Evolutionary conservation across 805 yeast genomes (phyloP).

Genomic region (Kuraishia floccosa): DNA sequence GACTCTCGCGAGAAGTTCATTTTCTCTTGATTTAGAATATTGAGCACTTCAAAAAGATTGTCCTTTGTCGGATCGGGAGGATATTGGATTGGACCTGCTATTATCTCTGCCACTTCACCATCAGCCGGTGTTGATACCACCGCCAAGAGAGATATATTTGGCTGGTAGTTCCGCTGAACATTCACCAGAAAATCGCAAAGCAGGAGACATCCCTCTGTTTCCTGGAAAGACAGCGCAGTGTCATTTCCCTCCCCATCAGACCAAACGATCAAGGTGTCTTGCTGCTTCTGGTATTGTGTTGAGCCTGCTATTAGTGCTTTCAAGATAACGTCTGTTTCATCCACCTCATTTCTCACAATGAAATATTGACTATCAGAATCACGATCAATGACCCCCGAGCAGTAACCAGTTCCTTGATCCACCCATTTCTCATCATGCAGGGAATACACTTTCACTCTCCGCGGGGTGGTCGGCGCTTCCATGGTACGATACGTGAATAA

Average conservation of each 20-base stretch:
- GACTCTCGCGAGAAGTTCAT: slow-evolving; percentile 54
- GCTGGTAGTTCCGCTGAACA: slow-evolving; percentile 52
- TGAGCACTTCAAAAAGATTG: slow-evolving; percentile 42
- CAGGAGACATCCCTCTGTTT: slow-evolving; percentile 77
- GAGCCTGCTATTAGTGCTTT: slow-evolving; percentile 60
- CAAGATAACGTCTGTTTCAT: slow-evolving; percentile 46
- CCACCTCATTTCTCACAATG: slow-evolving; percentile 61
- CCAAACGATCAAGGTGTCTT: slow-evolving; percentile 92
- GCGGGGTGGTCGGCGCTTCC: slow-evolving; percentile 27
- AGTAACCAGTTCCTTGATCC: slow-evolving; percentile 88
- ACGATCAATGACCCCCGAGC: slow-evolving; percentile 54
- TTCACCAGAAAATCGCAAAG: slow-evolving; percentile 71
- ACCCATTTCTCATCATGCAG: slow-evolving; percentile 78
- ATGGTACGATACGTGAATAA: neutral
- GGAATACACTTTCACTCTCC: slow-evolving; percentile 86
- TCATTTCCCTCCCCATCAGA: slow-evolving; percentile 63
- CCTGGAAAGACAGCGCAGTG: slow-evolving; percentile 87
- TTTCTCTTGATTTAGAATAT: slow-evolving; percentile 44
- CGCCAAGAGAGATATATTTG: slow-evolving; percentile 63
- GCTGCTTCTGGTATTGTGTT: slow-evolving; percentile 85
- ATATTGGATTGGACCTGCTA: slow-evolving; percentile 68
- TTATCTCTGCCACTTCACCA: slow-evolving; percentile 58
- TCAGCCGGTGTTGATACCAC: slow-evolving; percentile 34
- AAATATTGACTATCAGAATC: slow-evolving; percentile 37
- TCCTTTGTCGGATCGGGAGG: slow-evolving; percentile 48